Conservation (phyloP, 129 eudicot genomes). For the Flaveria ramosissima region DNA sequence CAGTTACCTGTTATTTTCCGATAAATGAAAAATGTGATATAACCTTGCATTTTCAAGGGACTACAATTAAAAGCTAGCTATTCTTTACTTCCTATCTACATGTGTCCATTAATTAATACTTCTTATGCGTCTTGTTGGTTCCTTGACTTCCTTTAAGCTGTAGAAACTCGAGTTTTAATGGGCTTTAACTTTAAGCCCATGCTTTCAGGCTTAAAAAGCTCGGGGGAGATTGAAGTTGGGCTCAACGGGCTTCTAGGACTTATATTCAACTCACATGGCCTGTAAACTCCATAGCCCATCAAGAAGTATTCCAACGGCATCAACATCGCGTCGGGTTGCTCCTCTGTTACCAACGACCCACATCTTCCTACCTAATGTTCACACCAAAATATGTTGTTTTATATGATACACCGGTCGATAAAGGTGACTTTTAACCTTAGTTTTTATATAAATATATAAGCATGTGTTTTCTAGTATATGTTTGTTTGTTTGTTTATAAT, state of each 20-base stretch:
- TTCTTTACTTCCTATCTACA: conserved; percentile 20
- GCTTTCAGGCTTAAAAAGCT: conserved; percentile 85
- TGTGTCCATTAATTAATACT: background rate
- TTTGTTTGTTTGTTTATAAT: too few relatives aligned
- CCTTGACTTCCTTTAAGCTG: background rate
- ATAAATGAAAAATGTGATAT: background rate
- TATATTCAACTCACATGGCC: conserved; percentile 53
- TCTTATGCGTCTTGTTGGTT: background rate
- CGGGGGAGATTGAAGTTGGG: conserved; percentile 79
- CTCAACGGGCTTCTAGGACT: conserved; percentile 97
- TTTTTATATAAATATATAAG: too few relatives aligned
- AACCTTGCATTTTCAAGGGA: too few relatives aligned
- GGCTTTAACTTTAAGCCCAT: conserved; percentile 98
- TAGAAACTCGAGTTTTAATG: conserved; percentile 61
- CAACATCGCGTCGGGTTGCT: conserved; percentile 94
- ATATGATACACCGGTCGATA: background rate
- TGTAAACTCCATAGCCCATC: conserved; percentile 75
- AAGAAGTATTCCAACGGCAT: conserved; percentile 86
- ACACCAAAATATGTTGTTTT: background rate
- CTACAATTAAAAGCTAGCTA: background rate
- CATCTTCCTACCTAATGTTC: conserved; percentile 73
- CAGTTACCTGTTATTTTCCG: background rate
- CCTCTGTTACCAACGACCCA: conserved; percentile 94
- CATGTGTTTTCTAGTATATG: background rate
- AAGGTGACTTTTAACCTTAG: too few relatives aligned